Evolutionary conservation across 495 filamentous ascomycete genomes (phyloP).

Genomic region (Trichoderma reesei): DNA sequence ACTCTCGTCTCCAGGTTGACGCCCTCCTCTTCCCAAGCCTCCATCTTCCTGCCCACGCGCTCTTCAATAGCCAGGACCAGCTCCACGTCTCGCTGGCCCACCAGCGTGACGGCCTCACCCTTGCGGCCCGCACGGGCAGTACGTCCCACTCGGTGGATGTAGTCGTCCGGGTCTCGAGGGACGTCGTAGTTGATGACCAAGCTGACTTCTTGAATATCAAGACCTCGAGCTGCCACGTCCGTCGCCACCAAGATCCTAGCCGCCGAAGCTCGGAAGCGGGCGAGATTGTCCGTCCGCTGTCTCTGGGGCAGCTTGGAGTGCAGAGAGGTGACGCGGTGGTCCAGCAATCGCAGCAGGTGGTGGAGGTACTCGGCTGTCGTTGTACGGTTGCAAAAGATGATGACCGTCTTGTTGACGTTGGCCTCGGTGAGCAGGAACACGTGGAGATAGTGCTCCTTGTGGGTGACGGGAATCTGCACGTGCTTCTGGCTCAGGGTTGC

Average conservation of each 20-base stretch:
- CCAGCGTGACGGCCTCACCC: constrained; percentile 76
- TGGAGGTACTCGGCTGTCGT: constrained; percentile 80
- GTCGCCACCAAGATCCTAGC: constrained; percentile 89
- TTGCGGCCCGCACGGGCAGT: constrained; percentile 81
- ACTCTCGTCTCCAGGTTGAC: constrained; percentile 86
- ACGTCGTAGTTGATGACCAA: constrained; percentile 94
- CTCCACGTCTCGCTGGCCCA: constrained; percentile 85
- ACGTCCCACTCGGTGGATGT: constrained; percentile 91
- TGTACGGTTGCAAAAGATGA: constrained; percentile 94
- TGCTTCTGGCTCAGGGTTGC: constrained; percentile 74
- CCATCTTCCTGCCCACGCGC: constrained; percentile 70
- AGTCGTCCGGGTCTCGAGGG: constrained; percentile 91
- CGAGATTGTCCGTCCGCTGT: constrained; percentile 76
- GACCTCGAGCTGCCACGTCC: constrained; percentile 88
- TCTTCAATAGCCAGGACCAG: constrained; percentile 80
- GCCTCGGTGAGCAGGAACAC: constrained; percentile 70
- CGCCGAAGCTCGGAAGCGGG: constrained; percentile 81
- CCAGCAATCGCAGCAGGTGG: constrained; percentile 70
- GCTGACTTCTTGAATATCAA: constrained; percentile 88
- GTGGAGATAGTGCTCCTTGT: constrained; percentile 90
- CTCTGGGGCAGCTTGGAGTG: constrained; percentile 79
- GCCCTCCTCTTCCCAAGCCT: constrained; percentile 72
- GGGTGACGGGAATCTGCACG: constrained; percentile 75
- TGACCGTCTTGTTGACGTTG: constrained; percentile 64
- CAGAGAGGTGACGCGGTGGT: constrained; percentile 81